Base-by-base conservation (phyloP, 495 filamentous ascomycete genomes). In the Podospora comata region DNA sequence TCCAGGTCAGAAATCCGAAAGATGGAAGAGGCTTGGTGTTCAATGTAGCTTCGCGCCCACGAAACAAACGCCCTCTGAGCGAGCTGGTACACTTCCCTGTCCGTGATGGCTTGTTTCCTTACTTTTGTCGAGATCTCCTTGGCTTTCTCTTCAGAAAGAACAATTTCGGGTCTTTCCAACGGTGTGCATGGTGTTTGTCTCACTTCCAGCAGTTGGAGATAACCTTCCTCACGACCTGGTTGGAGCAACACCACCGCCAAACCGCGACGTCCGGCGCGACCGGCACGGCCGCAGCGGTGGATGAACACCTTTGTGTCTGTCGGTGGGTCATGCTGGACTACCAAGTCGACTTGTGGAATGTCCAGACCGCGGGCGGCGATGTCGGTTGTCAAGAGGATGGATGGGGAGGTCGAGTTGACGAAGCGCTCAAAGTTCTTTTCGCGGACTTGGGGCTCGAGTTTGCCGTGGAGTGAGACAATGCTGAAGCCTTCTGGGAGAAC, bases 281-380 rank as follows among this genome's bases (percentile, higher is more conserved):
- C 95, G 1, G 96, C 93, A 65, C 95, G 92, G 3, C 95, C 95
- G 72, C 92, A 96, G 66, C 95, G 89, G 79, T 99, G 95, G 65
- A 99, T 89, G 78, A 97, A 98, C 53, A 90, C 92, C 77, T 97
- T 97, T 0, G 95, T 92, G 75, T 97, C 94, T 32, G 87, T 90
- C 1, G 95, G 95, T 0, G 94, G 90, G 73, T 99, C 95, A 62
- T 97, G 83, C 76, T 98, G 94, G 3, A 97, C 85, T 34, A 98
- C 94, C 6, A 98, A 85, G 78, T 99, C 96, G 44, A 97, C 93
- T 66, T 92, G 90, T 1, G 96, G 95, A 68, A 99, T 96, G 73
- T 99, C 95, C 18, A 99, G 87, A 34, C 94, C 94, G 61, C 93
- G 86, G 27, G 93, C 91, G 15, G 91, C 80, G 39, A 84, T 75